Evolutionary conservation across 345 rosid genomes (phyloP).

Genomic region (Aquilaria sinensis): DNA sequence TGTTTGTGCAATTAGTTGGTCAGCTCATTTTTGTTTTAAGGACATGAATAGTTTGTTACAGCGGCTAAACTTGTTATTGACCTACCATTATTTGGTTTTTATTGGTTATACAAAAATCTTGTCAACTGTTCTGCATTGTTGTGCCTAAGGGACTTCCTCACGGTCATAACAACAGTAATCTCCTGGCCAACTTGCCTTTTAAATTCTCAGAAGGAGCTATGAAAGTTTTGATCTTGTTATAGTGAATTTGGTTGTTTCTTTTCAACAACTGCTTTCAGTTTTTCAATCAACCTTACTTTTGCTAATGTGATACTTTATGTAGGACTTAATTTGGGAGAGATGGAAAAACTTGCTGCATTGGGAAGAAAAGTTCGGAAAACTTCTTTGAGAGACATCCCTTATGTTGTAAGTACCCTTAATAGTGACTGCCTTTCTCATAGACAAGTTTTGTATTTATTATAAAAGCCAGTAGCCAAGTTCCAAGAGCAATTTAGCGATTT

Average conservation of each 20-base stretch:
- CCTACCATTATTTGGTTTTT: too few relatives aligned
- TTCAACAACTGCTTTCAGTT: background rate
- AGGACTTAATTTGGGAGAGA: slow-evolving; percentile 62
- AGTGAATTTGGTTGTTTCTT: background rate
- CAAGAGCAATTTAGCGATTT: too few relatives aligned
- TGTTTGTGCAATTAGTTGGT: too few relatives aligned
- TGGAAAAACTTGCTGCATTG: slow-evolving; percentile 64
- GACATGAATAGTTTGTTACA: too few relatives aligned
- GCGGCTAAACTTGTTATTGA: slow-evolving; percentile 1
- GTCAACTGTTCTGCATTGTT: too few relatives aligned
- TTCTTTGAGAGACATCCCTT: slow-evolving; percentile 76
- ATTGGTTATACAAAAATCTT: too few relatives aligned
- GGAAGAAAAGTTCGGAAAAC: slow-evolving; percentile 67
- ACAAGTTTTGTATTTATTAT: background rate
- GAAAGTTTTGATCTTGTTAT: background rate
- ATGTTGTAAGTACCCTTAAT: slow-evolving; percentile 62
- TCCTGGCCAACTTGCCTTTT: slow-evolving; percentile 7
- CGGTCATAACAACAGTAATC: too few relatives aligned
- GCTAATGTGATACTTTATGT: slow-evolving; percentile 19
- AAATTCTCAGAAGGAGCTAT: slow-evolving; percentile 14
- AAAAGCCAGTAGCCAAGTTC: background rate
- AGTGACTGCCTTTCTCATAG: background rate
- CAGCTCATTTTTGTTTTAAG: slow-evolving; percentile 9
- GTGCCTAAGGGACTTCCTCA: too few relatives aligned
- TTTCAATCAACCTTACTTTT: background rate